Evolutionary conservation across 129 eudicot species (phyloP), one percentile per base, ranked within the genome.

Genomic region (Cynara cardunculus): DNA sequence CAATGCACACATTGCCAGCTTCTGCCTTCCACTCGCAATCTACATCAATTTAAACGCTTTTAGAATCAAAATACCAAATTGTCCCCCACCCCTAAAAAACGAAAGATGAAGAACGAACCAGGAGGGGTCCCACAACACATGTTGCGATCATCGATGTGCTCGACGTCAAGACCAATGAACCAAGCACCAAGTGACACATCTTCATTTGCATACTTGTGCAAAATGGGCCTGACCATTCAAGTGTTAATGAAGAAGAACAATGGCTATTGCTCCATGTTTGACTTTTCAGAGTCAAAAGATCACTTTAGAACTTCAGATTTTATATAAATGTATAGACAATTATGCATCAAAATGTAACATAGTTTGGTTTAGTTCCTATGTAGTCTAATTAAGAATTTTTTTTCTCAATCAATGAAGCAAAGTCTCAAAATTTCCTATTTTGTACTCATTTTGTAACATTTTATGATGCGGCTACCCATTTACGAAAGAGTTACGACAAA

Each of bases 91-190:
- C n/a, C n/a, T n/a, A n/a, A n/a, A n/a, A n/a, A n/a, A 2, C 1
- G 25, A 35, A 37, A 61, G 62, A 76, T 16, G 26, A 27, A 71
- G n/a, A 19, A 30, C 39, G 67, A 81, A 92, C 97, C 97, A 78
- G 97, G 94, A 56, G 97, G 94, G 67, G 97, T 92, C 81, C 94
- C 97, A 73, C 97, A 92, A 74, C 97, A 92, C 97, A 92, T 92
- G 85, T 84, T 89, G 41, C 76, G 94, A 21, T 92, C 97, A 83
- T 92, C 97, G 18, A 92, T 86, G 72, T 89, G 97, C 83, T 92
- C 94, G 39, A 92, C 94, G 66, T 92, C 97, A 31, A 92, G 97
- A 73, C 97, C 97, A 72, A 92, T 92, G 80, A 92, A 89, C 97
- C 94, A 92, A 22, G 97, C 82, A 67, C 97, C 97, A 59, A 91